These are phyloP conservation scores for Sclerotinia trifoliorum DNA, from an alignment of 2,329 filamentous ascomycete genomes.

Conservation along the genomic window DNA sequence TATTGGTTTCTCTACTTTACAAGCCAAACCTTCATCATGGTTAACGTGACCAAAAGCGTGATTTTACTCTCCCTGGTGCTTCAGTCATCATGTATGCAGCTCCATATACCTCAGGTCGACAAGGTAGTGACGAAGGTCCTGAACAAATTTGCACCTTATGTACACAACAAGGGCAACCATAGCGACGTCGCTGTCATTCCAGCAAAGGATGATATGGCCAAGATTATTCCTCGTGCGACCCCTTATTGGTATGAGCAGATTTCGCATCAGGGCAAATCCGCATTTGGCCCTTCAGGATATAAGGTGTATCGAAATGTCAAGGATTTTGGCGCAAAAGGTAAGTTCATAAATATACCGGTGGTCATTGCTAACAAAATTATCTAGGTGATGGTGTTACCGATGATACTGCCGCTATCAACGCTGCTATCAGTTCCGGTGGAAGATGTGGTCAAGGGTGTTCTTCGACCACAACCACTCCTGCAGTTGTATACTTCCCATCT, in stretches of 20 bases:
- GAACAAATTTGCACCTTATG: constrained; percentile 17
- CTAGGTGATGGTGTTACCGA: constrained; percentile 60
- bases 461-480: constrained; percentile 50
- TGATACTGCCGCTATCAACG: constrained; percentile 82
- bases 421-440: constrained; percentile 34
- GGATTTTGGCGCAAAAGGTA: constrained; percentile 26
- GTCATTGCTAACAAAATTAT: constrained; percentile 38
- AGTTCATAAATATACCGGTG: not conserved
- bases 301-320: constrained; percentile 28
- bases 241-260: constrained; percentile 31
- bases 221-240: constrained; percentile 19
- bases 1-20: not conserved
- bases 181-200: not conserved
- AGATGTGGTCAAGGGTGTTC: constrained; percentile 47
- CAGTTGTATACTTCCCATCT: constrained; percentile 35
- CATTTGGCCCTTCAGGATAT: constrained; percentile 28
- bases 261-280: constrained; percentile 27
- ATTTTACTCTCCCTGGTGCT: constrained; percentile 13
- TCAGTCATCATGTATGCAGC: constrained; percentile 19
- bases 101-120: constrained; percentile 20
- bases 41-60: constrained; percentile 5
- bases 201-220: constrained; percentile 16
- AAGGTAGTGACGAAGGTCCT: constrained; percentile 18
- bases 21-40: constrained; percentile 18
- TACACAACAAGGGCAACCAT: constrained; percentile 19